These are phyloP conservation scores for Magnusiomyces tetraspermus DNA, from an alignment of 1,139 yeast genomes.

Conservation along the genomic window DNA sequence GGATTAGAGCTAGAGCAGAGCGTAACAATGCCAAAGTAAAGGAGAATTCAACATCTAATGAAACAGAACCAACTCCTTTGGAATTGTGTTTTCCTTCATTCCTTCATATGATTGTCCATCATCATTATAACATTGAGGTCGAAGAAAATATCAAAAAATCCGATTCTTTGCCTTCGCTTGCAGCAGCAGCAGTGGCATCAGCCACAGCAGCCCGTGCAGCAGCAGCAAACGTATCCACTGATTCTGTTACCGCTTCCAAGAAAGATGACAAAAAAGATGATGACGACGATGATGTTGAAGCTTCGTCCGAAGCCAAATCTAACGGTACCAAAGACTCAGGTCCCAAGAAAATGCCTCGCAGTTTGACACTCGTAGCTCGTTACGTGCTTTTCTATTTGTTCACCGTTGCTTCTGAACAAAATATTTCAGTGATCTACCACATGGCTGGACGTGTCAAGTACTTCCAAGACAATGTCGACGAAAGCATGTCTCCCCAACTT, in stretches of 20 bases:
- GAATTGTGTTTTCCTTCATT: conserved; percentile 58
- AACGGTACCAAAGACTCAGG: conserved; percentile 21
- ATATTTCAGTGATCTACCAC: conserved; percentile 64
- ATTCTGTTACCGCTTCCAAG: too few species aligned
- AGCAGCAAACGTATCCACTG: too few species aligned
- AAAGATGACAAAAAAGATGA: too few species aligned
- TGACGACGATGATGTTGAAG: too few species aligned
- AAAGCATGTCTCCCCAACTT: conserved; percentile 34
- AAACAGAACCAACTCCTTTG: conserved; percentile 33
- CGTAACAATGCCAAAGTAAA: neutral
- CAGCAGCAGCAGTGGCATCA: conserved; percentile 22
- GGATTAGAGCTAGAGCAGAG: conserved; percentile 57
- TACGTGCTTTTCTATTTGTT: conserved; percentile 54
- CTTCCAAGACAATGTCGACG: conserved; percentile 49
- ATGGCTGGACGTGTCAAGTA: conserved; percentile 74
- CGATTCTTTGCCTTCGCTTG: conserved; percentile 7
- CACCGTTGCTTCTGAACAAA: conserved; percentile 53
- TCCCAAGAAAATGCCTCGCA: conserved; percentile 8
- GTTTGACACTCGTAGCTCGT: conserved; percentile 25
- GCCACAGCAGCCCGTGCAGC: too few species aligned
- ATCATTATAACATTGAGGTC: conserved; percentile 49
- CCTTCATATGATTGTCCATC: conserved; percentile 65
- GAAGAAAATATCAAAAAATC: neutral
- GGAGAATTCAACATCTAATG: conserved; percentile 16
- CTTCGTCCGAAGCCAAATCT: conserved; percentile 7